Base-by-base conservation (phyloP, 78 protist species). In the Polysphondylium violaceum region DNA sequence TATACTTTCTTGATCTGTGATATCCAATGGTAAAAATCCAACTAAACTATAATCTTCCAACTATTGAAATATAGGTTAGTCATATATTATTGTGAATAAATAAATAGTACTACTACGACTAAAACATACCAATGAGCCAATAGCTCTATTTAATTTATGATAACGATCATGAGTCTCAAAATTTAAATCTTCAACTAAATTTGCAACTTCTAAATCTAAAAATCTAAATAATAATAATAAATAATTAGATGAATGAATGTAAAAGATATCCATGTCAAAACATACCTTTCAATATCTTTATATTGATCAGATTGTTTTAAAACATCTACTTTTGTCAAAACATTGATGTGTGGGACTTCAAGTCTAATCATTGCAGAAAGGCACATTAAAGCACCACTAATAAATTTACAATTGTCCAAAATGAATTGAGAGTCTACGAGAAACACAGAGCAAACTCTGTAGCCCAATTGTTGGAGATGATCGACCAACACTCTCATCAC, bases 301-400 rank as follows among this genome's bases (percentile, higher is more conserved):
- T 31, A 59, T 73, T 47, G 19, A 36, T 44, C 36, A 0, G 67
- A 43, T 9, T 77, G 67, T 35, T 65, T 68, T 4, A 97, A 76
- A 17, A 97, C 53, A 65, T 98, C 99, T 36, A 95, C 23, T 79
- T 98, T 98, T 14, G 99, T 75, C 29, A 98, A 92, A 25, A 98
- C 96, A 72, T 95, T 97, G 58, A 98, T 33, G 64, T 97, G 98
- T 0, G 99, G 99, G 35, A 95, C 36, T 61, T 98, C 99, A 25
- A 98, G 91, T 53, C 93, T 79, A 6, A 96, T 44, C 99, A 98
- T 98, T 25, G 98, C 96, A 2, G 97, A 72, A 7, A 98, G 78
- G 47, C 97, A 95, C 31, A 86, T 8, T 29, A 98, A 73, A 0
- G 90, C 63, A 27, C 97, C 98, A 50, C 65, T 36, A 12, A 93